A percentile compares a stretch with the other conserved stretches of the same genome.
Conservation (phyloP, 768 basidiomycete genomes). For the Trametes elegans region DNA sequence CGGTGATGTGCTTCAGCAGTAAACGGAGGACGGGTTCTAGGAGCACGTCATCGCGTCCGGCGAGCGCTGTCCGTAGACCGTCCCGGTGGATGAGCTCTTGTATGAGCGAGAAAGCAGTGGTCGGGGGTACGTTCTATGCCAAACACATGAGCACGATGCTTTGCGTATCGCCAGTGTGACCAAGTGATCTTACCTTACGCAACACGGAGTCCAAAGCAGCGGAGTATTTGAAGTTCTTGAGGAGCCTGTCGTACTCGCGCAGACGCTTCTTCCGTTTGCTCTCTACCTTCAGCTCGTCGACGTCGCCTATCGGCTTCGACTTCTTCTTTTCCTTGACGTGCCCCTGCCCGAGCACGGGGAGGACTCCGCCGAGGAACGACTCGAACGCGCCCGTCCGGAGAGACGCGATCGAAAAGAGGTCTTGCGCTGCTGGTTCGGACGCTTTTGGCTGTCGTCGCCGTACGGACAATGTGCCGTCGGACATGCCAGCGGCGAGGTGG, state of each 20-base stretch:
- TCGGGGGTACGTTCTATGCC: conserved; percentile 73
- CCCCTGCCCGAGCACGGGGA: conserved; percentile 57
- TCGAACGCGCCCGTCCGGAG: conserved; percentile 62
- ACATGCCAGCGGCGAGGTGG: conserved; percentile 96
- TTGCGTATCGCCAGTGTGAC: background rate
- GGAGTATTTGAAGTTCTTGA: conserved; percentile 93
- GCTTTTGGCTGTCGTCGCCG: conserved; percentile 81
- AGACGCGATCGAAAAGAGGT: conserved; percentile 35
- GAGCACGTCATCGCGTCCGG: conserved; percentile 90
- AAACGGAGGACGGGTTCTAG: conserved; percentile 89
- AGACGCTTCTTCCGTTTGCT: conserved; percentile 66
- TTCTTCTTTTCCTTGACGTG: conserved; percentile 47
- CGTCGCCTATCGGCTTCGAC: conserved; percentile 54
- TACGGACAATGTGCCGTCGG: conserved; percentile 97
- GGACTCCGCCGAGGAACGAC: conserved; percentile 56
- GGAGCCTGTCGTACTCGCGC: conserved; percentile 82
- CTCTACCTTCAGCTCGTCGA: conserved; percentile 78
- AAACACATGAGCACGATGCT: background rate
- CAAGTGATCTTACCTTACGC: conserved; percentile 63
- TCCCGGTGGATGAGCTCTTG: conserved; percentile 93
- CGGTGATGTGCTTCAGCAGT: conserved; percentile 78
- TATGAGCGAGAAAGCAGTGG: conserved; percentile 85
- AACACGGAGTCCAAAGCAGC: conserved; percentile 92
- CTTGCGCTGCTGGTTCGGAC: conserved; percentile 46
- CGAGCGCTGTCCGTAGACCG: conserved; percentile 80